Conservation (phyloP, 805 yeast genomes). For the Candida pseudoglaebosa region DNA sequence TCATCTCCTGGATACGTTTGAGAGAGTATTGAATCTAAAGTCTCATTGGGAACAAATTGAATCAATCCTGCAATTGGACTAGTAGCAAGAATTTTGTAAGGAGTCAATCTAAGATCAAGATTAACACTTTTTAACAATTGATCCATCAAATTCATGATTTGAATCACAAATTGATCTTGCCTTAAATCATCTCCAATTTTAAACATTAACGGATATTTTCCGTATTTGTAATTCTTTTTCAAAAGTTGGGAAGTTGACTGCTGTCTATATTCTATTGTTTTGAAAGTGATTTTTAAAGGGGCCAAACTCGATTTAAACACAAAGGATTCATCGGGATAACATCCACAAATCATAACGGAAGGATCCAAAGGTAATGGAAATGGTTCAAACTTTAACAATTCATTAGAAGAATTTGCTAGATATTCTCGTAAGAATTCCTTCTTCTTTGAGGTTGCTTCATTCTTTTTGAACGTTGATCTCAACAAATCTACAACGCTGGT, state of each 20-base stretch:
- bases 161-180: constrained; percentile 96
- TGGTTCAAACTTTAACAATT: constrained; percentile 42
- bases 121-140: constrained; percentile 83
- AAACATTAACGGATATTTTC: constrained; percentile 77
- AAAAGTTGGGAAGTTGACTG: constrained; percentile 28
- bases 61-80: constrained; percentile 89
- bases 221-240: constrained; percentile 26
- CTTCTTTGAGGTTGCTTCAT: constrained; percentile 76
- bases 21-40: constrained; percentile 73
- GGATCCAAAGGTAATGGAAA: constrained; percentile 85
- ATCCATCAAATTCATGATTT: constrained; percentile 88
- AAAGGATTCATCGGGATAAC: constrained; percentile 70
- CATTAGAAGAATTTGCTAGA: constrained; percentile 45
- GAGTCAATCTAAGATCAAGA: constrained; percentile 80
- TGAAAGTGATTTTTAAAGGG: constrained; percentile 80
- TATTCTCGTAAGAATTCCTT: constrained; percentile 62
- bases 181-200: constrained; percentile 94
- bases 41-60: constrained; percentile 91
- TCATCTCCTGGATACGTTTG: constrained; percentile 17
- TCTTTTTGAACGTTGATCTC: constrained; percentile 47
- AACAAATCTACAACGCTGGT: constrained; percentile 63
- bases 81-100: constrained; percentile 87
- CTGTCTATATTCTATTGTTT: constrained; percentile 38
- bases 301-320: constrained; percentile 91
- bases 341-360: constrained; percentile 64